A percentile compares a stretch with the other conserved stretches of the same genome.
phyloP scores from a whole-genome alignment of 2,329 filamentous ascomycete species.

The Akanthomyces uredinophilus region DNA sequence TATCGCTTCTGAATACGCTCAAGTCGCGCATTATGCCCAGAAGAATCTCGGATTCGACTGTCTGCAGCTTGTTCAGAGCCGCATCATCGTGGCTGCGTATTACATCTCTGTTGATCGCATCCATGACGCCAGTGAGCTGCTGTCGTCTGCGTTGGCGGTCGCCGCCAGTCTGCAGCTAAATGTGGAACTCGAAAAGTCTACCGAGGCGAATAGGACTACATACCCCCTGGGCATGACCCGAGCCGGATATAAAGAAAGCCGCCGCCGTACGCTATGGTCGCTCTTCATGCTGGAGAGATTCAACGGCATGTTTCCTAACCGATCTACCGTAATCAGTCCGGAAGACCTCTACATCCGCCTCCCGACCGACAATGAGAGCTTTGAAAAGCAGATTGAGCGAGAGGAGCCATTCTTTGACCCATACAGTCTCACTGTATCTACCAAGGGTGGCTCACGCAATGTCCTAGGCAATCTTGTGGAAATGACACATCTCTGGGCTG shows the following conservation, averaged over 20 bases:
- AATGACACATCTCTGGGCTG: slow-evolving; percentile 60
- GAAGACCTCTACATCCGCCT: slow-evolving; percentile 64
- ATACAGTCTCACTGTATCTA: slow-evolving; percentile 24
- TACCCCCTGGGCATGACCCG: slow-evolving; percentile 55
- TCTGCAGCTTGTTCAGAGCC: slow-evolving; percentile 61
- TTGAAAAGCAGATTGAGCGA: slow-evolving; percentile 55
- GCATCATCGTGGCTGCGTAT: slow-evolving; percentile 62
- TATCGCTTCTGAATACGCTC: slow-evolving; percentile 37
- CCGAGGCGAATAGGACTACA: slow-evolving; percentile 32
- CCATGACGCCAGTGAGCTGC: slow-evolving; percentile 58
- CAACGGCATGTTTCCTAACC: slow-evolving; percentile 51
- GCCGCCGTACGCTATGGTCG: slow-evolving; percentile 67
- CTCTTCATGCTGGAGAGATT: slow-evolving; percentile 65
- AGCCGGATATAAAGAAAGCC: slow-evolving; percentile 57
- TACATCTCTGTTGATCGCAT: slow-evolving; percentile 57
- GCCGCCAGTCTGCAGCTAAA: slow-evolving; percentile 59
- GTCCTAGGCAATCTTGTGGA: slow-evolving; percentile 58
- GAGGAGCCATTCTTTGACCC: slow-evolving; percentile 58
- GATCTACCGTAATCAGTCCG: slow-evolving; percentile 51
- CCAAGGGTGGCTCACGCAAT: slow-evolving; percentile 31
- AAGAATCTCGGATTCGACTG: slow-evolving; percentile 25
- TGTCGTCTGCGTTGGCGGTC: slow-evolving; percentile 56
- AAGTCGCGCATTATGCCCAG: slow-evolving; percentile 53
- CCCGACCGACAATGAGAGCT: slow-evolving; percentile 55
- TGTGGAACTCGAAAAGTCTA: slow-evolving; percentile 49